A percentile compares a stretch with the other conserved stretches of the same genome.
Conservation (phyloP, 345 rosid genomes). For the Psidium guajava region DNA sequence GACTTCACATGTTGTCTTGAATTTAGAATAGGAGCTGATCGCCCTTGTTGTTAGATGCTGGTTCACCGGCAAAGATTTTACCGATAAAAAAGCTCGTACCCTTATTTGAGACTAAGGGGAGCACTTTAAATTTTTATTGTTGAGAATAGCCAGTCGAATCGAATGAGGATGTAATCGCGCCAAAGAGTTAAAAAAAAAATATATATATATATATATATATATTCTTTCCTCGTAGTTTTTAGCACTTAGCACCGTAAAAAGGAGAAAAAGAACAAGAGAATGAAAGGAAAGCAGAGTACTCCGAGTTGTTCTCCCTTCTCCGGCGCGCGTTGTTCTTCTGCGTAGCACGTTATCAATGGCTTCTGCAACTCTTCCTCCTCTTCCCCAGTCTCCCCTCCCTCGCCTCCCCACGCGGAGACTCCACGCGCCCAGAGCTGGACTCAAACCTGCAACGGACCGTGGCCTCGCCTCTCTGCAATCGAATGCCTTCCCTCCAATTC, state of each 20-base stretch:
- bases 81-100: not conserved
- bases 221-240: too few species aligned
- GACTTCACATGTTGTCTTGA: not conserved
- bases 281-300: too few species aligned
- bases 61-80: not conserved
- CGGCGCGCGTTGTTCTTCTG: not conserved
- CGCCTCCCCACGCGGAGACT: slow-evolving; percentile 1
- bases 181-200: not conserved
- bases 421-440: not conserved
- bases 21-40: not conserved
- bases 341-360: slow-evolving; percentile 13
- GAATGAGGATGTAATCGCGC: not conserved
- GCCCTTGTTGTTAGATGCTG: not conserved
- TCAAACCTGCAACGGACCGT: not conserved
- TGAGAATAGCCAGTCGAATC: not conserved
- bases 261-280: too few species aligned
- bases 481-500: not conserved
- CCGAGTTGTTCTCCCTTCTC: too few species aligned
- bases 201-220: too few species aligned
- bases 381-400: slow-evolving; percentile 20
- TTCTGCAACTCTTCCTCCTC: slow-evolving; percentile 19
- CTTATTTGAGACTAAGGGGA: too few species aligned
- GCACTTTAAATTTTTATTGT: too few species aligned
- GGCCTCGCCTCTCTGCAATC: not conserved
- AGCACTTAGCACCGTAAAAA: too few species aligned